Conservation (phyloP, 1,284 basidiomycete genomes). For the Fomes fomentarius region DNA sequence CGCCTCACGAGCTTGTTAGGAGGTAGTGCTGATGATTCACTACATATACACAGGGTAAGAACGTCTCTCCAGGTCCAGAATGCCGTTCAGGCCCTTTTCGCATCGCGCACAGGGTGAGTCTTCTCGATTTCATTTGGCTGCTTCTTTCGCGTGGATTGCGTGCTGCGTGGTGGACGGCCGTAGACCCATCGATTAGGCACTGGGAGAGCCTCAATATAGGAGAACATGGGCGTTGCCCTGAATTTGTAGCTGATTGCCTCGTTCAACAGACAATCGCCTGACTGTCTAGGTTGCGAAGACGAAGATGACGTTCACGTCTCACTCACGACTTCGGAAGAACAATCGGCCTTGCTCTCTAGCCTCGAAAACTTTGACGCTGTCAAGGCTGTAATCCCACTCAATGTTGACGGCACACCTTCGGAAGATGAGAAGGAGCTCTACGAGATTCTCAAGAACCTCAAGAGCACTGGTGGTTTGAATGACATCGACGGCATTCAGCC, state of each 20-base stretch:
- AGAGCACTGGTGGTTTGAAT: conserved; percentile 25
- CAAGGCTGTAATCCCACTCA: conserved; percentile 38
- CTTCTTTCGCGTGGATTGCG: not conserved
- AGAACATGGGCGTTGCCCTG: too few species aligned
- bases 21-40: not conserved
- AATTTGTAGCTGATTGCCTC: too few species aligned
- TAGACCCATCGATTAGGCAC: too few species aligned
- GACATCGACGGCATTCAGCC: conserved; percentile 33
- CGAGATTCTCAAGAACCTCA: conserved; percentile 31
- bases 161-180: not conserved
- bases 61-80: conserved; percentile 36
- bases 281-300: conserved; percentile 24
- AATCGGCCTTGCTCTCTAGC: conserved; percentile 34
- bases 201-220: too few species aligned
- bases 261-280: conserved; percentile 25
- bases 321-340: conserved; percentile 37
- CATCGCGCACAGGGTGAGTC: conserved; percentile 43
- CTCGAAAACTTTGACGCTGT: conserved; percentile 35
- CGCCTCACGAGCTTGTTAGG: not conserved
- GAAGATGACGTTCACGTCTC: conserved; percentile 34
- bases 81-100: conserved; percentile 42
- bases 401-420: conserved; percentile 27
- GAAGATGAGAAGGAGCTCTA: conserved; percentile 40
- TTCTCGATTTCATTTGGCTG: conserved; percentile 4
- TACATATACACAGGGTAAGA: conserved; percentile 15